These are phyloP conservation scores for Tulasnella sp. DNA, from an alignment of 768 basidiomycete genomes.

Conservation along the genomic window DNA sequence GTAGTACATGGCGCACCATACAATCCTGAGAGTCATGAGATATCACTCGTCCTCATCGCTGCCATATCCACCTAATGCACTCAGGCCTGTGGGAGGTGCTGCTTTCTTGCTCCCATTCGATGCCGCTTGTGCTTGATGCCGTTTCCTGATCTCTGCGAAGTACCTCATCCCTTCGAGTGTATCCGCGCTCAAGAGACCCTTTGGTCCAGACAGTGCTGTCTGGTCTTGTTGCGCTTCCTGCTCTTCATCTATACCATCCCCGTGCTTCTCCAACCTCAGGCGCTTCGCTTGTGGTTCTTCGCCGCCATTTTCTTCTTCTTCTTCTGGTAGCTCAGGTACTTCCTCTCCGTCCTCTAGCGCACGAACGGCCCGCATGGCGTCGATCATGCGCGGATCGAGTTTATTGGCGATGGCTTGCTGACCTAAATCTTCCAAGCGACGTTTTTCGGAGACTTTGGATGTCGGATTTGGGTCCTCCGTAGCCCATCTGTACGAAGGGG, in stretches of 20 bases:
- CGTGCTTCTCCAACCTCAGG: slow-evolving; percentile 22
- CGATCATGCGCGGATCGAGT: slow-evolving; percentile 80
- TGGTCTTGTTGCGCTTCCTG: slow-evolving; percentile 24
- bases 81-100: slow-evolving; percentile 33
- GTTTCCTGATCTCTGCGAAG: slow-evolving; percentile 75
- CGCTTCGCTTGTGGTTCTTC: slow-evolving; percentile 23
- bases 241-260: slow-evolving; percentile 25
- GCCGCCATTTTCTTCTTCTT: slow-evolving; percentile 27
- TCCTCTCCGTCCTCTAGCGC: slow-evolving; percentile 73
- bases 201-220: slow-evolving; percentile 30
- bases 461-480: slow-evolving; percentile 97
- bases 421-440: slow-evolving; percentile 71
- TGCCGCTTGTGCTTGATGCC: slow-evolving; percentile 37
- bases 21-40: too few species aligned
- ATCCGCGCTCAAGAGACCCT: slow-evolving; percentile 66
- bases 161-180: slow-evolving; percentile 84
- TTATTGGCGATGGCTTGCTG: slow-evolving; percentile 70
- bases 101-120: slow-evolving; percentile 22
- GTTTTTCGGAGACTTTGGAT: slow-evolving; percentile 75
- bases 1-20: too few species aligned
- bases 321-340: slow-evolving; percentile 29
- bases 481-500: slow-evolving; percentile 52
- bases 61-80: slow-evolving; percentile 65
- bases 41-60: slow-evolving; percentile 50
- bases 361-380: slow-evolving; percentile 75